These are phyloP conservation scores for Fomitopsis schrenkii DNA, from an alignment of 1,284 basidiomycete species.

Conservation along the genomic window DNA sequence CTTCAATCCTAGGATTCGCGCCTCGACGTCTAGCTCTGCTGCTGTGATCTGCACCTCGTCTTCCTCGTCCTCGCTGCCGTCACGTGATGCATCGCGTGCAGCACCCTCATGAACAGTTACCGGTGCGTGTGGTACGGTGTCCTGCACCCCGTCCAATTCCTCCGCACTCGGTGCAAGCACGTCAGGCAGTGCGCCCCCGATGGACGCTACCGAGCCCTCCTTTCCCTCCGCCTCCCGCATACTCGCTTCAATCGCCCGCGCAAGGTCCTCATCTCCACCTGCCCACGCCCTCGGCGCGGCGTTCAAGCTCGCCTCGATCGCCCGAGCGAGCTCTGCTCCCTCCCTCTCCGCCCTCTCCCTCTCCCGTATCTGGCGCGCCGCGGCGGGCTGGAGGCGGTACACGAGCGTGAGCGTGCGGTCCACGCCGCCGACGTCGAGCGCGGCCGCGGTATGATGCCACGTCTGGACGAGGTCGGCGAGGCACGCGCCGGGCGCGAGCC, in stretches of 20 bases:
- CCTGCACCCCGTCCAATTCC: neutral
- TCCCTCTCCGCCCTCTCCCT: conserved; percentile 23
- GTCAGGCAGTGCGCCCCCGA: conserved; percentile 2
- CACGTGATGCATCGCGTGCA: neutral
- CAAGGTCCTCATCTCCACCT: conserved; percentile 15
- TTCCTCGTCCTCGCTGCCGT: conserved; percentile 11
- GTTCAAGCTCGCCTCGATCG: conserved; percentile 69
- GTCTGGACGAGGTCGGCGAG: conserved; percentile 29
- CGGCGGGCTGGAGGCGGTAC: conserved; percentile 40
- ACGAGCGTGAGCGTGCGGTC: conserved; percentile 42
- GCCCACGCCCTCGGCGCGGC: conserved; percentile 26
- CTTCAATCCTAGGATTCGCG: conserved; percentile 63
- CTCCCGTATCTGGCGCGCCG: neutral
- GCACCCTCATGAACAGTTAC: neutral
- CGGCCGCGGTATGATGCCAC: conserved; percentile 28
- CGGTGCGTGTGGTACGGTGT: neutral
- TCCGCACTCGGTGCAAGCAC: neutral
- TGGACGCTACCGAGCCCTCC: neutral
- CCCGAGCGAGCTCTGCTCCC: conserved; percentile 37
- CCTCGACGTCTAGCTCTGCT: conserved; percentile 15
- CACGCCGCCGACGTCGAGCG: conserved; percentile 34
- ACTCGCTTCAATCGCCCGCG: conserved; percentile 19
- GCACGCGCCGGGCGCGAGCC: conserved; percentile 27
- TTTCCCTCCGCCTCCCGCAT: conserved; percentile 8
- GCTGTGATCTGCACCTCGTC: conserved; percentile 7